phyloP scores from a whole-genome alignment of 148 eudicot species.

The Rhododendron vialii region DNA sequence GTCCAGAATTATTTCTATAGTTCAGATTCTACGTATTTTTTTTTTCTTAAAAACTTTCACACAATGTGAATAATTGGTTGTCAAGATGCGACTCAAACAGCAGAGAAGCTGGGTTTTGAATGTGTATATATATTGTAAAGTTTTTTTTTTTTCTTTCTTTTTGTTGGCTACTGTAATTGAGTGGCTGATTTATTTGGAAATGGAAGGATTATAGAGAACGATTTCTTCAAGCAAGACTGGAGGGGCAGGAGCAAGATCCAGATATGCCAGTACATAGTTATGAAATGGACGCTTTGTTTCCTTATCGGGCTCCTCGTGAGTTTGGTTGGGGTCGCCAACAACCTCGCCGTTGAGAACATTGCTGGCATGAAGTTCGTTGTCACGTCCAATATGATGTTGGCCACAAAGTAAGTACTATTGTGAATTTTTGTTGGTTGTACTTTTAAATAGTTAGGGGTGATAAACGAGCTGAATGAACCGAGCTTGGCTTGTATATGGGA shows the following conservation, averaged over 20 bases:
- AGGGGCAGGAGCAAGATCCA: slow-evolving; percentile 51
- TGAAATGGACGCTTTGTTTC: slow-evolving; percentile 85
- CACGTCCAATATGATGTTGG: slow-evolving; percentile 79
- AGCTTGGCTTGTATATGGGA: neutral
- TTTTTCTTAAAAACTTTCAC: neutral
- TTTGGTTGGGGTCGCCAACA: slow-evolving; percentile 64
- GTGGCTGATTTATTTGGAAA: neutral
- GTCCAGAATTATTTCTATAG: neutral
- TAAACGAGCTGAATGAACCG: neutral
- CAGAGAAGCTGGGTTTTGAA: neutral
- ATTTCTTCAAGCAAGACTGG: slow-evolving; percentile 91
- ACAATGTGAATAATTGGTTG: neutral
- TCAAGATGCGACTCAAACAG: neutral
- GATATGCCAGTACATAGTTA: slow-evolving; percentile 61
- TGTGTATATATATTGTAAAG: neutral
- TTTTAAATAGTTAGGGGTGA: neutral
- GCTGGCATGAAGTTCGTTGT: slow-evolving; percentile 86
- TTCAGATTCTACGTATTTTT: neutral
- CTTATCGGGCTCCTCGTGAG: slow-evolving; percentile 63
- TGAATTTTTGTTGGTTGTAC: neutral
- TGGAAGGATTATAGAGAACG: slow-evolving; percentile 77
- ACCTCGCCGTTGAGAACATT: slow-evolving; percentile 76
- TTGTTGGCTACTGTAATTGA: neutral
- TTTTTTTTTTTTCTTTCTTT: no score
- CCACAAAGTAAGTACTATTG: slow-evolving; percentile 30